Evolutionary conservation across 2,329 filamentous ascomycete genomes (phyloP).

Genomic region (Sporothrix sp.): DNA sequence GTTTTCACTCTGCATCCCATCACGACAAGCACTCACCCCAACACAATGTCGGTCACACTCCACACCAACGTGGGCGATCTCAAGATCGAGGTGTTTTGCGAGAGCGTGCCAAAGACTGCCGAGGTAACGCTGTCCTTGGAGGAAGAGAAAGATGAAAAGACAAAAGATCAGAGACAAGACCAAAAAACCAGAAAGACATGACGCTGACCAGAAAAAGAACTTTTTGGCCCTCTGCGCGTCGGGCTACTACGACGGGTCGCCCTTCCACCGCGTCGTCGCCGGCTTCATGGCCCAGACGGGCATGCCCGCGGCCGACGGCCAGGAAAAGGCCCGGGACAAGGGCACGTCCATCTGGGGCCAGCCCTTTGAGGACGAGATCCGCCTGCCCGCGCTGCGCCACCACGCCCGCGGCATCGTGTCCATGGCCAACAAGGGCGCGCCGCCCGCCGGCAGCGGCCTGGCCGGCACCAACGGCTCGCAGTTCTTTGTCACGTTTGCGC

Average conservation of each 20-base stretch:
- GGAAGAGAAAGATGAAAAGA: no score
- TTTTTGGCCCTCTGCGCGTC: constrained; percentile 81
- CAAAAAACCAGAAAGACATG: no score
- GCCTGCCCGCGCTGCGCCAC: constrained; percentile 54
- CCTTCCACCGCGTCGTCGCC: constrained; percentile 72
- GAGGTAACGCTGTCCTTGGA: constrained; percentile 56
- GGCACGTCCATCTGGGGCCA: constrained; percentile 65
- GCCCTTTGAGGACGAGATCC: constrained; percentile 73
- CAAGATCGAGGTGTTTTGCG: constrained; percentile 94
- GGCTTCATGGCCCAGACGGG: constrained; percentile 75
- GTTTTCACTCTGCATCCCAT: no score
- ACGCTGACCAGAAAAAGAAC: constrained; percentile 48
- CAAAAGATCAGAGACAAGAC: no score
- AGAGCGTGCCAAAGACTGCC: constrained; percentile 84
- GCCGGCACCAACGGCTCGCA: constrained; percentile 66
- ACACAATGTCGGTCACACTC: constrained; percentile 57
- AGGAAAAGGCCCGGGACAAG: constrained; percentile 42
- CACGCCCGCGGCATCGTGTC: constrained; percentile 59
- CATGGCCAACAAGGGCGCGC: constrained; percentile 64
- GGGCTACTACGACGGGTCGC: constrained; percentile 62
- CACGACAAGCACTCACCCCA: no score
- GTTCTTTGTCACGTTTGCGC: constrained; percentile 72
- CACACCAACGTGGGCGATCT: constrained; percentile 85
- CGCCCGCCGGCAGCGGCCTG: constrained; percentile 14
- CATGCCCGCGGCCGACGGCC: constrained; percentile 48